These are phyloP conservation scores for Decorospora gaudefroyi DNA, from an alignment of 2,329 filamentous ascomycete species.

Conservation along the genomic window DNA sequence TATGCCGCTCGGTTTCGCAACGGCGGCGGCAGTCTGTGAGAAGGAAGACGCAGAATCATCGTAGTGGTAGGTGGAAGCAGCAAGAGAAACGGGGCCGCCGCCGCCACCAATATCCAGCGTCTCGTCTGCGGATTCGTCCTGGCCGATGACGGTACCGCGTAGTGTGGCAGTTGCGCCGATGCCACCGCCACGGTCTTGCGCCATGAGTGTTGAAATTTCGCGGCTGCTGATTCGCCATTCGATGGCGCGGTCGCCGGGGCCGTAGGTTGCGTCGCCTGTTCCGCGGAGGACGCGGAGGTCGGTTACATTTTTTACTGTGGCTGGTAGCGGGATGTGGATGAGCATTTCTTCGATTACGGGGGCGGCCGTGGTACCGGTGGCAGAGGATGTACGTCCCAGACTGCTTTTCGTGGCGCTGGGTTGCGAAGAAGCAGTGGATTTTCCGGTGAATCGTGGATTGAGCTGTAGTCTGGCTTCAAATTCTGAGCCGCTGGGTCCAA, in stretches of 20 bases:
- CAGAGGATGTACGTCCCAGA: slow-evolving; percentile 29
- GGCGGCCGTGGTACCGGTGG: slow-evolving; percentile 41
- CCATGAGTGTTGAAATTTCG: slow-evolving; percentile 62
- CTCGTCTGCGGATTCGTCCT: slow-evolving; percentile 47
- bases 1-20: slow-evolving; percentile 19
- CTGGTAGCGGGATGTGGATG: slow-evolving; percentile 77
- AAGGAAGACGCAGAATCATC: slow-evolving; percentile 34
- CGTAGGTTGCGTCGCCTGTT: slow-evolving; percentile 81
- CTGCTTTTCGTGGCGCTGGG: slow-evolving; percentile 40
- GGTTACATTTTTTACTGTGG: slow-evolving; percentile 77
- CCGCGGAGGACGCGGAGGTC: slow-evolving; percentile 80
- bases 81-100: slow-evolving; percentile 23
- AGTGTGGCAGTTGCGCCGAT: slow-evolving; percentile 72
- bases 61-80: slow-evolving; percentile 39
- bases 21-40: too few species aligned
- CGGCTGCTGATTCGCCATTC: slow-evolving; percentile 84
- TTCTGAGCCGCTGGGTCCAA: slow-evolving; percentile 76
- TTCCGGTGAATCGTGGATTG: slow-evolving; percentile 57
- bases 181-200: slow-evolving; percentile 49
- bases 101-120: slow-evolving; percentile 43
- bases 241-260: slow-evolving; percentile 69
- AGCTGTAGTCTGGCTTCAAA: slow-evolving; percentile 83
- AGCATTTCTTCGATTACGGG: slow-evolving; percentile 71
- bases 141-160: slow-evolving; percentile 77
- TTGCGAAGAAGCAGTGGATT: slow-evolving; percentile 42